phyloP scores from a whole-genome alignment of 306 rosid genomes.

The Ammopiptanthus mongolicus region DNA sequence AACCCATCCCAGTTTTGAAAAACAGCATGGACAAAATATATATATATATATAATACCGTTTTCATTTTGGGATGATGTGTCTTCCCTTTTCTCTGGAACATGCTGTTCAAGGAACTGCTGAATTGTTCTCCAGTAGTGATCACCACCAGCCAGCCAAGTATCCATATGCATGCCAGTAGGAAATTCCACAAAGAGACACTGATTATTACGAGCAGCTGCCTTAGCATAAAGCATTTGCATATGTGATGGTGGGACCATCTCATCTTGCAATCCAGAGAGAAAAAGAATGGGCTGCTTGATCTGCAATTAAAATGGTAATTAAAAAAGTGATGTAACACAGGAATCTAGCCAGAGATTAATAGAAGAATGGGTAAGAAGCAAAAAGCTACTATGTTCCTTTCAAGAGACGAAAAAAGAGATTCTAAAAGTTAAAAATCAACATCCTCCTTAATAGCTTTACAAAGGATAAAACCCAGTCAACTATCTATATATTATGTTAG shows the following conservation, averaged over 20 bases:
- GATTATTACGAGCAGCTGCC: constrained; percentile 86
- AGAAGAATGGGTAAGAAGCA: background rate
- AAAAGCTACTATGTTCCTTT: background rate
- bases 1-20: constrained; percentile 13
- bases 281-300: constrained; percentile 93
- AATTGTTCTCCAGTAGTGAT: constrained; percentile 79
- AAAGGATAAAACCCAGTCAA: background rate
- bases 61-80: constrained; percentile 40
- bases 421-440: background rate
- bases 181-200: constrained; percentile 70
- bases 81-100: constrained; percentile 46
- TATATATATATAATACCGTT: constrained; percentile 33
- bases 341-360: background rate
- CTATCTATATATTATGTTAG: background rate
- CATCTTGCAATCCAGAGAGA: constrained; percentile 94
- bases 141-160: constrained; percentile 95
- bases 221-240: constrained; percentile 91
- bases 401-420: background rate
- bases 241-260: constrained; percentile 94
- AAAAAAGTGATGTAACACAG: background rate
- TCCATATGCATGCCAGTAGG: constrained; percentile 99
- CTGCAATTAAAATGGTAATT: constrained; percentile 39
- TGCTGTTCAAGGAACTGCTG: constrained; percentile 61
- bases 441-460: background rate
- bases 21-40: background rate